phyloP scores from a whole-genome alignment of 768 basidiomycete species.

The Boletus rubropictus region DNA sequence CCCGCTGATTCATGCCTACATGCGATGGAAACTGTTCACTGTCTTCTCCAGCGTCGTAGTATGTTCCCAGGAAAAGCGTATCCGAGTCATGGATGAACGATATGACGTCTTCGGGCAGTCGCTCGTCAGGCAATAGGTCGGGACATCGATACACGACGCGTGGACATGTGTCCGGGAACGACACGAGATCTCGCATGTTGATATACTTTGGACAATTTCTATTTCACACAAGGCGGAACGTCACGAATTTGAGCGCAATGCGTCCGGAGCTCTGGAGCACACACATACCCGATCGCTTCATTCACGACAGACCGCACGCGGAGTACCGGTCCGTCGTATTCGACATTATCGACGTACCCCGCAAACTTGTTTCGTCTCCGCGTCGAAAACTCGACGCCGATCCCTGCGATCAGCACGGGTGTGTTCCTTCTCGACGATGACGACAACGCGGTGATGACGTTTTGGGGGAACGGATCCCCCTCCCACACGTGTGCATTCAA shows the following conservation, averaged over 20 bases:
- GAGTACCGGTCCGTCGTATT: constrained; percentile 29
- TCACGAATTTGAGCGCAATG: no score
- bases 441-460: constrained; percentile 13
- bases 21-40: constrained; percentile 44
- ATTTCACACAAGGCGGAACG: background rate
- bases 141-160: constrained; percentile 32
- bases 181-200: constrained; percentile 46
- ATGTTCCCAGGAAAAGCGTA: constrained; percentile 54
- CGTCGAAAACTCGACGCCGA: constrained; percentile 57
- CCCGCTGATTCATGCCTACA: constrained; percentile 63
- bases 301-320: constrained; percentile 39
- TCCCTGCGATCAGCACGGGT: constrained; percentile 45
- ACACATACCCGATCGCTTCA: constrained; percentile 54
- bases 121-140: constrained; percentile 32
- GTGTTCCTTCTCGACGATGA: background rate
- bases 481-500: constrained; percentile 41
- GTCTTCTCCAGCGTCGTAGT: constrained; percentile 40
- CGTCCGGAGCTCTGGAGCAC: background rate
- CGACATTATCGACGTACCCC: constrained; percentile 38
- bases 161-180: constrained; percentile 38
- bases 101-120: constrained; percentile 47
- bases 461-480: constrained; percentile 50
- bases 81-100: constrained; percentile 46
- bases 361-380: constrained; percentile 61
- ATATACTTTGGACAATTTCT: constrained; percentile 74